A percentile compares a stretch with the other conserved stretches of the same genome.
These are phyloP conservation scores for Xerocomellus intermedius DNA, from an alignment of 768 basidiomycete genomes.

Conservation along the genomic window DNA sequence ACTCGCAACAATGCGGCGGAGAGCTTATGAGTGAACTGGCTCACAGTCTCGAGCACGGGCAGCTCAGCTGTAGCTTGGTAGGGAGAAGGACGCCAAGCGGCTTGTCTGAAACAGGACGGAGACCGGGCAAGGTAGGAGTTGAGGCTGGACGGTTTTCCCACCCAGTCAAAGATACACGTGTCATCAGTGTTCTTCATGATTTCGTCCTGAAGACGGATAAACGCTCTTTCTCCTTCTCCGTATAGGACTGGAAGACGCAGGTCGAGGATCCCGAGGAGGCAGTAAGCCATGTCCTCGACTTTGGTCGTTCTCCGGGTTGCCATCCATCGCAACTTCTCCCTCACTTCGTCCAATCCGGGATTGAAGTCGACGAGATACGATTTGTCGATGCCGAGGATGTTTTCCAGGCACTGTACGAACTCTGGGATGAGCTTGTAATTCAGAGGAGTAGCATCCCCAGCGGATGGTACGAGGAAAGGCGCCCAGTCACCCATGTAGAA, in stretches of 20 bases:
- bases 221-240: conserved; percentile 23
- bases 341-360: conserved; percentile 26
- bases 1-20: conserved; percentile 13
- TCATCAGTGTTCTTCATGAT: conserved; percentile 29
- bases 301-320: conserved; percentile 28
- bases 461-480: conserved; percentile 9
- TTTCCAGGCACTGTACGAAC: conserved; percentile 18
- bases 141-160: conserved; percentile 24
- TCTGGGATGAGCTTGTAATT: conserved; percentile 26
- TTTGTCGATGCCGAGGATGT: conserved; percentile 18
- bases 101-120: conserved; percentile 23
- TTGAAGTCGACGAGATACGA: conserved; percentile 20
- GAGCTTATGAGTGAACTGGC: conserved; percentile 15
- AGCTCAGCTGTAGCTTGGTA: background rate
- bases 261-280: conserved; percentile 28
- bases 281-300: conserved; percentile 31
- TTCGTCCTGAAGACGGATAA: conserved; percentile 28
- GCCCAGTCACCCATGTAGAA: conserved; percentile 29
- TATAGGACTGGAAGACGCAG: conserved; percentile 30
- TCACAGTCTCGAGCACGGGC: conserved; percentile 9
- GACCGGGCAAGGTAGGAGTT: conserved; percentile 27
- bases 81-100: conserved; percentile 7
- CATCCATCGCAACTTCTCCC: conserved; percentile 30
- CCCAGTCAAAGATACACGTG: conserved; percentile 29
- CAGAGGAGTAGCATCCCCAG: background rate